Evolutionary conservation across 2,329 filamentous ascomycete genomes (phyloP).

Genomic region (Diaporthe capsici): DNA sequence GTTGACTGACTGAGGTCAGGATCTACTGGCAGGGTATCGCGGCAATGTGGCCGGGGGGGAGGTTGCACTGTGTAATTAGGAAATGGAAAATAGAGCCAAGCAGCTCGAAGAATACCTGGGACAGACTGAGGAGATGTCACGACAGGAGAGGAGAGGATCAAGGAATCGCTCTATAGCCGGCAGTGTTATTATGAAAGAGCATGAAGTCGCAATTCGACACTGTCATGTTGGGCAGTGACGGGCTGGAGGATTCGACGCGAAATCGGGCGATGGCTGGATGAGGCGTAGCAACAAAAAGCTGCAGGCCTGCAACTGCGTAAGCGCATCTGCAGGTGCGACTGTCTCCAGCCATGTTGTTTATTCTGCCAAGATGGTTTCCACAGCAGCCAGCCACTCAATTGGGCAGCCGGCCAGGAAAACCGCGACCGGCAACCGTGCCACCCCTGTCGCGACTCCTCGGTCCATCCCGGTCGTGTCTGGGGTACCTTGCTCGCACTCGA

Average conservation of each 20-base stretch:
- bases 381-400: constrained; percentile 35
- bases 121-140: neutral
- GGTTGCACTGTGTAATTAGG: constrained; percentile 25
- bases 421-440: constrained; percentile 35
- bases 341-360: constrained; percentile 37
- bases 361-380: constrained; percentile 35
- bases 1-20: constrained; percentile 28
- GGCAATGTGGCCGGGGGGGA: constrained; percentile 18
- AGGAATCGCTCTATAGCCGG: constrained; percentile 22
- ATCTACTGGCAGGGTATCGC: constrained; percentile 30
- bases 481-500: neutral
- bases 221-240: constrained; percentile 24
- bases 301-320: constrained; percentile 11
- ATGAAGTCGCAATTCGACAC: constrained; percentile 31
- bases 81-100: constrained; percentile 17
- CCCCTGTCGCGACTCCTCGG: constrained; percentile 26
- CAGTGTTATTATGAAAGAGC: constrained; percentile 17
- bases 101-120: constrained; percentile 12
- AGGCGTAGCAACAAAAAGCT: constrained; percentile 17
- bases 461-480: constrained; percentile 17
- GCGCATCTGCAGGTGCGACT: constrained; percentile 36
- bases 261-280: constrained; percentile 15
- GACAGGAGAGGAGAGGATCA: constrained; percentile 6
- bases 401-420: constrained; percentile 9
- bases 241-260: constrained; percentile 30